Evolutionary conservation across 768 basidiomycete species (phyloP).

Genomic region (Boletus pseudo-olivaceus): DNA sequence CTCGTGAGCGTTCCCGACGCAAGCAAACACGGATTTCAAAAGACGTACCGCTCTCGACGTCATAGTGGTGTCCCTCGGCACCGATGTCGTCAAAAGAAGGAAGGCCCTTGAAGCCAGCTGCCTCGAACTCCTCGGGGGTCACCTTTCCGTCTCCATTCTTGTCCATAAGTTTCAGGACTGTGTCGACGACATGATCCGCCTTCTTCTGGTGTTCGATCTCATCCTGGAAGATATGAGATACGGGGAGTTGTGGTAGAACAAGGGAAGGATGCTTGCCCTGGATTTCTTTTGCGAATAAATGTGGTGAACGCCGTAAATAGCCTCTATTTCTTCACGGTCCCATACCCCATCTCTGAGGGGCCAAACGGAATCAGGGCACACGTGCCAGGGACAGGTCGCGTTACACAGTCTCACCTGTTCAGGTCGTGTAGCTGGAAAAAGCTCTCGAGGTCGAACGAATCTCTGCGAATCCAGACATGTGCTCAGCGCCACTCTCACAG

Average conservation of each 20-base stretch:
- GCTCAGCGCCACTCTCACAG: neutral
- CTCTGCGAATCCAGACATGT: conserved; percentile 42
- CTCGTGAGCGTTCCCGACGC: neutral
- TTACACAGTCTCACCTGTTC: conserved; percentile 51
- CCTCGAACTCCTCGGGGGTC: conserved; percentile 65
- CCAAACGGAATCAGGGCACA: neutral
- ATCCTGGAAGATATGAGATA: conserved; percentile 41
- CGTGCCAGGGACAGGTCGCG: neutral
- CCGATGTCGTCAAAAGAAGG: conserved; percentile 83
- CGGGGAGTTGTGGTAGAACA: neutral
- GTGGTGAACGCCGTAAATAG: conserved; percentile 95
- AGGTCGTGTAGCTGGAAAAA: conserved; percentile 98
- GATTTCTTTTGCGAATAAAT: conserved; percentile 81
- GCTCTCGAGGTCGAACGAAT: conserved; percentile 77
- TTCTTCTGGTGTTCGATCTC: conserved; percentile 78
- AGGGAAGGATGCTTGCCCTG: conserved; percentile 39
- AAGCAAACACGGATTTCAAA: neutral
- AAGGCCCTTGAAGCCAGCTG: conserved; percentile 68
- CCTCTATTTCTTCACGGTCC: conserved; percentile 87
- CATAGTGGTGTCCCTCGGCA: conserved; percentile 92
- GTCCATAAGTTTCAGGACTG: conserved; percentile 70
- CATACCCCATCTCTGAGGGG: conserved; percentile 69
- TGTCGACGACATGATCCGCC: conserved; percentile 71
- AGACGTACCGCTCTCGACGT: conserved; percentile 77
- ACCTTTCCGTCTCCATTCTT: conserved; percentile 69